Conservation (phyloP, 2,329 filamentous ascomycete species). For the Alternaria rosae region DNA sequence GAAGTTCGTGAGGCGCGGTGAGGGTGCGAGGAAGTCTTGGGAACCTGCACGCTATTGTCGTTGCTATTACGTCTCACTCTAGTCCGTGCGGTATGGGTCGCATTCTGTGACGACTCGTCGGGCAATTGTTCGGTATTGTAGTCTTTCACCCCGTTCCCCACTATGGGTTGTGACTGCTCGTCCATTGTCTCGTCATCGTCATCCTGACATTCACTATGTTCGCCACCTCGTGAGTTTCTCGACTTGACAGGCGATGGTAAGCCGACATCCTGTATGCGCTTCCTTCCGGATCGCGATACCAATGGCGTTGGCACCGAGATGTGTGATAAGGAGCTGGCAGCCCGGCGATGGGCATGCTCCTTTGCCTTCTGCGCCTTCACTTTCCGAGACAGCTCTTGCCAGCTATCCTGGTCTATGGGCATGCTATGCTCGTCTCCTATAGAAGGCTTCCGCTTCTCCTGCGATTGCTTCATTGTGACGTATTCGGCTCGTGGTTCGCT, state of each 20-base stretch:
- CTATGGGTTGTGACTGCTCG: conserved; percentile 23
- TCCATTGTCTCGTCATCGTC: conserved; percentile 34
- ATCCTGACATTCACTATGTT: conserved; percentile 21
- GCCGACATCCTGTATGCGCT: conserved; percentile 24
- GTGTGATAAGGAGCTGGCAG: conserved; percentile 32
- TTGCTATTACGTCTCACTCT: conserved; percentile 22
- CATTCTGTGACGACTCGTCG: conserved; percentile 43
- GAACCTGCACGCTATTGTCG: conserved; percentile 42
- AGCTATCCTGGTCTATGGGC: conserved; percentile 37
- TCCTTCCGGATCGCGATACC: conserved; percentile 18
- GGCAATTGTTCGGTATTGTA: conserved; percentile 33
- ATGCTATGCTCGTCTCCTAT: conserved; percentile 19
- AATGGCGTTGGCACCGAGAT: conserved; percentile 37
- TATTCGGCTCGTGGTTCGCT: conserved; percentile 55
- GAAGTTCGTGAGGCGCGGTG: conserved; percentile 25
- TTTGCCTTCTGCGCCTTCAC: conserved; percentile 26
- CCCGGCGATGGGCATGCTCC: conserved; percentile 32
- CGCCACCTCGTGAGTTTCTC: conserved; percentile 2
- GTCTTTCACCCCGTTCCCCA: conserved; percentile 19
- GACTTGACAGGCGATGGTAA: conserved; percentile 38
- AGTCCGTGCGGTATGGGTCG: conserved; percentile 22
- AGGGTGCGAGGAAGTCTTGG: conserved; percentile 49
- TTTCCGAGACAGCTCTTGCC: conserved; percentile 35
- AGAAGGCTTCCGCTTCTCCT: conserved; percentile 47
- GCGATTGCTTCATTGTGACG: conserved; percentile 55